These are phyloP conservation scores for Euryodendron excelsum DNA, from an alignment of 148 eudicot species.

Conservation along the genomic window DNA sequence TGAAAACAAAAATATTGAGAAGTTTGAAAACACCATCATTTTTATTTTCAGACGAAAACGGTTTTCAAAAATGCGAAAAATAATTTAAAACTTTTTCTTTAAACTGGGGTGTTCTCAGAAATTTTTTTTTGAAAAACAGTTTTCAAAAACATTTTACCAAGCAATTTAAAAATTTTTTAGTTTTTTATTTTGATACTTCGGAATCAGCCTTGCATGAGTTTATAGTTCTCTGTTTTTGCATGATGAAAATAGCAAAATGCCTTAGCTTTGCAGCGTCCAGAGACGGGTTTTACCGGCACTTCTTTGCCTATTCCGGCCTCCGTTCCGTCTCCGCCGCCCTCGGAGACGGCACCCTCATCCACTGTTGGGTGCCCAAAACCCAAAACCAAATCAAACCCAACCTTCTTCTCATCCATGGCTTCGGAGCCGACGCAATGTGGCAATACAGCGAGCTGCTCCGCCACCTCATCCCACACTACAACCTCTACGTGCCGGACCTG, in stretches of 20 bases:
- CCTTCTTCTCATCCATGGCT: conserved; percentile 76
- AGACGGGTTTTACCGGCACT: conserved; percentile 53
- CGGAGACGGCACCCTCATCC: conserved; percentile 56
- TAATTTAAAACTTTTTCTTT: neutral
- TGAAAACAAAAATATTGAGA: no score
- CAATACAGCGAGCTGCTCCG: conserved; percentile 56
- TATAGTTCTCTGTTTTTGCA: no score
- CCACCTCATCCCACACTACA: conserved; percentile 57
- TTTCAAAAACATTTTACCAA: neutral
- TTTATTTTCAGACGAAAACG: no score
- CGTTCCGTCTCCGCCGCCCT: conserved; percentile 46
- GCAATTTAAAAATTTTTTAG: no score
- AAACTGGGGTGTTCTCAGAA: no score
- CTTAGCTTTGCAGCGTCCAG: conserved; percentile 68
- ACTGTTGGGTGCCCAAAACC: conserved; percentile 76
- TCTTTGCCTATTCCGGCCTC: conserved; percentile 59
- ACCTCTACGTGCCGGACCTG: conserved; percentile 83
- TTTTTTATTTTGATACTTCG: no score
- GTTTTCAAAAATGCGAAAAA: neutral
- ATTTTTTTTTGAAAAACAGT: no score
- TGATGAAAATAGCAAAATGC: conserved; percentile 23
- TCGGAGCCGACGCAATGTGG: conserved; percentile 98
- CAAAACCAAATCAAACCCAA: conserved; percentile 45
- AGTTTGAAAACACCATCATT: neutral
- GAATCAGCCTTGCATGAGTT: no score